Conservation (phyloP, 2,329 filamentous ascomycete species). For the Neurospora crassa region DNA sequence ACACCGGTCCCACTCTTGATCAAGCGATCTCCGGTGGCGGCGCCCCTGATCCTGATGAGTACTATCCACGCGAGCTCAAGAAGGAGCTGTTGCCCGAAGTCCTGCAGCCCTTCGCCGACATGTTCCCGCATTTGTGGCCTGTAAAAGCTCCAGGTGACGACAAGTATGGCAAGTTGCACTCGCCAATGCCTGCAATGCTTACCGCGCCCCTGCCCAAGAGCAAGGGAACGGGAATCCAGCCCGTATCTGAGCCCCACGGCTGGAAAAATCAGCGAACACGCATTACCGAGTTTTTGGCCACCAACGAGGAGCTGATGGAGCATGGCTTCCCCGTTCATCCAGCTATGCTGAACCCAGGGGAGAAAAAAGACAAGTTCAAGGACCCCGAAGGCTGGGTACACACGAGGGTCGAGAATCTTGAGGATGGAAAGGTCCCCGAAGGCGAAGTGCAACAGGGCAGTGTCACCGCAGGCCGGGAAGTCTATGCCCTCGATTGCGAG, state of each 20-base stretch:
- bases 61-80: conserved; percentile 45
- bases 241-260: conserved; percentile 51
- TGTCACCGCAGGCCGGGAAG: conserved; percentile 68
- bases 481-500: conserved; percentile 86
- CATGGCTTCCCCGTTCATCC: conserved; percentile 84
- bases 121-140: conserved; percentile 86
- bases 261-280: conserved; percentile 69
- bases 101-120: conserved; percentile 61
- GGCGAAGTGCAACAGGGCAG: conserved; percentile 68
- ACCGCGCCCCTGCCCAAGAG: conserved; percentile 61
- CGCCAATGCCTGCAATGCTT: conserved; percentile 77
- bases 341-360: conserved; percentile 53
- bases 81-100: conserved; percentile 41
- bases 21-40: conserved; percentile 25
- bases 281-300: conserved; percentile 71
- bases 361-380: conserved; percentile 42
- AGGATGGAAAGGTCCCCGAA: conserved; percentile 60
- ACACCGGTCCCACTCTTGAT: conserved; percentile 27
- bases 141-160: conserved; percentile 81
- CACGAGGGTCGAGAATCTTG: conserved; percentile 56
- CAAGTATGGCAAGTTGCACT: conserved; percentile 70
- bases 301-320: conserved; percentile 63
- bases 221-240: conserved; percentile 55
- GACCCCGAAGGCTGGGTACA: conserved; percentile 72
- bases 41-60: conserved; percentile 39